Conservation (phyloP, 129 eudicot species). For the Artemisia annua region DNA sequence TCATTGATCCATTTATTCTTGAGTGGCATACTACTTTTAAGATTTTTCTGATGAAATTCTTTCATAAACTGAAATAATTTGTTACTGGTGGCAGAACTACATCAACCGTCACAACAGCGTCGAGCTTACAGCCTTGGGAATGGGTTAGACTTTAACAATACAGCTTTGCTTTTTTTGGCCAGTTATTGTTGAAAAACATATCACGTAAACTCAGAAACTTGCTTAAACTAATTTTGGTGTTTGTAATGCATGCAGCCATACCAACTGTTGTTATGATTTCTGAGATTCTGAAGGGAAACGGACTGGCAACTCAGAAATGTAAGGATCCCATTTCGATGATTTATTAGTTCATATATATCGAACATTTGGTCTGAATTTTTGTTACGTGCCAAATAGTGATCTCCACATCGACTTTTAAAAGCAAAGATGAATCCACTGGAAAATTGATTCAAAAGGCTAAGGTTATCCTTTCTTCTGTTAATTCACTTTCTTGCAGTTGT, state of each 20-base stretch:
- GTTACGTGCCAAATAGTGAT: constrained; percentile 22
- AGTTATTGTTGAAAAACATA: constrained; percentile 8
- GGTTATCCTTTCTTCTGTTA: constrained; percentile 14
- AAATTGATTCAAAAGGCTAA: constrained; percentile 25
- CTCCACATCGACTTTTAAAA: constrained; percentile 27
- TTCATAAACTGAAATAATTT: constrained; percentile 1
- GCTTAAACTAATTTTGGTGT: neutral
- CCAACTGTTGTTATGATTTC: constrained; percentile 35
- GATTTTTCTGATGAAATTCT: neutral
- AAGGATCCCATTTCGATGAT: constrained; percentile 1
- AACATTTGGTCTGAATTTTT: constrained; percentile 11
- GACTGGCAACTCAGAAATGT: constrained; percentile 37
- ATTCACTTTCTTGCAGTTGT: neutral
- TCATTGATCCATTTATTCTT: neutral
- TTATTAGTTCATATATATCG: neutral
- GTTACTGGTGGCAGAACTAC: constrained; percentile 23
- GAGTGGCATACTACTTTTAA: neutral
- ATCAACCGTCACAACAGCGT: constrained; percentile 26
- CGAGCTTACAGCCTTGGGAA: constrained; percentile 38
- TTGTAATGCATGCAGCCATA: constrained; percentile 27
- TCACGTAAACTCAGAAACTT: neutral
- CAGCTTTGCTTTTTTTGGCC: neutral
- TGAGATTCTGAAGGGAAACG: constrained; percentile 32
- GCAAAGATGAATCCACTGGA: constrained; percentile 24
- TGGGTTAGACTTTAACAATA: constrained; percentile 27